These are phyloP conservation scores for Trametes cingulata DNA, from an alignment of 768 basidiomycete species.

Conservation along the genomic window DNA sequence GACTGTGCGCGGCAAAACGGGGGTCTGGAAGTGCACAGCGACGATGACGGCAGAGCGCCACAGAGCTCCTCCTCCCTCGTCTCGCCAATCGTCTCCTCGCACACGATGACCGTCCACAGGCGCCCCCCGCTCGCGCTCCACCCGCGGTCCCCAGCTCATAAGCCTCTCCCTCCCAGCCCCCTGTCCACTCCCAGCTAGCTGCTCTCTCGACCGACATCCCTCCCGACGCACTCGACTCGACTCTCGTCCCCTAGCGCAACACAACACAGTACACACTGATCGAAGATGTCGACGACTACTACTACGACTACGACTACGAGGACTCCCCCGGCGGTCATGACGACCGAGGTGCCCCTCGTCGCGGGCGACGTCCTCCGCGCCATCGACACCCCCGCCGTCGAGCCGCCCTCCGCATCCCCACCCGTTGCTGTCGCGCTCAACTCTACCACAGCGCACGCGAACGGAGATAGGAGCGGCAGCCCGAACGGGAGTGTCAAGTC, in stretches of 20 bases:
- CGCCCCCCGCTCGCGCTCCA: background rate
- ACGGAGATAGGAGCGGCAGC: too few species aligned
- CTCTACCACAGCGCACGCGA: background rate
- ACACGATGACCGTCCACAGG: background rate
- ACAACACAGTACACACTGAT: background rate
- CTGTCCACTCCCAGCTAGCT: background rate
- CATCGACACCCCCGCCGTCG: constrained; percentile 64
- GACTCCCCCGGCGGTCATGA: constrained; percentile 9
- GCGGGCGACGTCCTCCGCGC: constrained; percentile 60
- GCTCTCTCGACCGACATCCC: background rate
- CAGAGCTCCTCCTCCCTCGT: constrained; percentile 10
- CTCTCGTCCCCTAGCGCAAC: background rate
- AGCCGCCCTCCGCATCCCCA: constrained; percentile 20
- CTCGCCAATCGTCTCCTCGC: background rate
- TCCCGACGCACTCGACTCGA: background rate
- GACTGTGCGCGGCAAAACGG: constrained; percentile 10
- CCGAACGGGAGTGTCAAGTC: background rate
- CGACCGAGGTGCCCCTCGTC: constrained; percentile 51
- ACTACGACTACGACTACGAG: background rate
- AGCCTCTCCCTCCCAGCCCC: background rate
- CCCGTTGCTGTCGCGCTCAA: background rate
- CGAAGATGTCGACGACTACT: background rate
- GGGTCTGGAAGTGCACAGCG: background rate
- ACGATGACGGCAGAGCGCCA: constrained; percentile 12
- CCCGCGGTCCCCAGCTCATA: constrained; percentile 1